These are phyloP conservation scores for Thermothelomyces thermophilus DNA, from an alignment of 2,329 filamentous ascomycete species.

Conservation along the genomic window DNA sequence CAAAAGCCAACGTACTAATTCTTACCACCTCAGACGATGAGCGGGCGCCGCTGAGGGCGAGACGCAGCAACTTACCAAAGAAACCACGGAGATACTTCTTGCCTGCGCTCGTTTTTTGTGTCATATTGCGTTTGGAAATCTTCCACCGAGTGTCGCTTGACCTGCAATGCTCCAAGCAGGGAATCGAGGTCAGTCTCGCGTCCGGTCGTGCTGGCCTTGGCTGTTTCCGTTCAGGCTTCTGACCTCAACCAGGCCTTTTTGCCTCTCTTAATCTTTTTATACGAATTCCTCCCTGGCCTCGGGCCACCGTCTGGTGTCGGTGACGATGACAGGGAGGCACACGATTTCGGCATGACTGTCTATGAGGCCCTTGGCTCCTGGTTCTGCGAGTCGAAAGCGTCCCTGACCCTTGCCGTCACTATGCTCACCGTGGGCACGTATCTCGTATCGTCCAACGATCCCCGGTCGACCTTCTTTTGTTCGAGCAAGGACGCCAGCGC, in stretches of 20 bases:
- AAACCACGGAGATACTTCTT: conserved; percentile 43
- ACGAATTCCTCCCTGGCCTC: conserved; percentile 38
- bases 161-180: conserved; percentile 45
- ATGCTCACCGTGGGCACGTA: conserved; percentile 40
- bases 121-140: conserved; percentile 43
- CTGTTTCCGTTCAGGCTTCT: neutral
- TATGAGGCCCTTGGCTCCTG: conserved; percentile 44
- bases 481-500: conserved; percentile 37
- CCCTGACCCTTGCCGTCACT: conserved; percentile 32
- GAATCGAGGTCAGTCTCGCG: conserved; percentile 42
- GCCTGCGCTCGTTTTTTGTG: conserved; percentile 37
- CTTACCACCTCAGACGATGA: conserved; percentile 22
- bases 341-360: conserved; percentile 37
- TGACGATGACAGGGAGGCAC: conserved; percentile 36
- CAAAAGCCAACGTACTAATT: neutral
- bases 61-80: conserved; percentile 35
- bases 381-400: conserved; percentile 38
- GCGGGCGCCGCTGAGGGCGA: conserved; percentile 30
- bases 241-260: conserved; percentile 39
- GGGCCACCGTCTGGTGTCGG: conserved; percentile 24
- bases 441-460: conserved; percentile 33
- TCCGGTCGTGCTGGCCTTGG: neutral
- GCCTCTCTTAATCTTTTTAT: conserved; percentile 37
- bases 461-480: conserved; percentile 47
- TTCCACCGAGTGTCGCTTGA: conserved; percentile 40